Base-by-base conservation (phyloP, 441 rosid species). In the Bocquillonia castaneifolia region DNA sequence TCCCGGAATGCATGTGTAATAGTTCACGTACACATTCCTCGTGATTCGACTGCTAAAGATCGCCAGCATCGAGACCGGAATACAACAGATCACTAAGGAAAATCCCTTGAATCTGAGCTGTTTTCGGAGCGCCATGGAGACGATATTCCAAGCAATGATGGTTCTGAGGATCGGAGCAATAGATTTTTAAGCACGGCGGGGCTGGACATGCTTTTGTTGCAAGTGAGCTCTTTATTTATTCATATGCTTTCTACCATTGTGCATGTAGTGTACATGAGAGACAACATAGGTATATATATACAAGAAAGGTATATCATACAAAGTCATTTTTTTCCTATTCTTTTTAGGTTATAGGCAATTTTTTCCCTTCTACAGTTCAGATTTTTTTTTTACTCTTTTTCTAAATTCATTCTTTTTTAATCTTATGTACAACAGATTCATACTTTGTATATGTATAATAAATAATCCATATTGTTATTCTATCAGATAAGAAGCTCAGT, bases 1-100 rank as follows among this genome's bases (percentile, higher is more conserved):
- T 91, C 56, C 96, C 93, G 3, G 91, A 91, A 67, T 93, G 99
- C 37, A 87, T 93, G 95, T 88, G 97, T 76, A 88, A 79, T 7
- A 68, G 74, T 69, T 64, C 77, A 22, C 68, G 1, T 14, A 0
- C 69, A 48, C 73, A 8, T 50, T 53, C 71, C 31, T 45, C 53
- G 2, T 26, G 26, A 28, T 74, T 26, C 26, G 40, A 2, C 22
- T 61, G 26, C 32, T 3, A 42, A 55, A 15, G 25, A 52, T 31
- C 59, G 68, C 63, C 64, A 44, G 34, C 45, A 20, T 6, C 29
- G 37, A 25, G 61, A 32, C 45, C 53, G 32, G 48, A 53, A 39
- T 14, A 23, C 52, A 31, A 48, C 15, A 25, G 31, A 51, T 45
- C 52, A 23, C 63, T 72, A 54, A 1, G 5, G 32, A 50, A 50